These are phyloP conservation scores for Brassica rapa DNA, from an alignment of 345 rosid genomes.

Conservation along the genomic window DNA sequence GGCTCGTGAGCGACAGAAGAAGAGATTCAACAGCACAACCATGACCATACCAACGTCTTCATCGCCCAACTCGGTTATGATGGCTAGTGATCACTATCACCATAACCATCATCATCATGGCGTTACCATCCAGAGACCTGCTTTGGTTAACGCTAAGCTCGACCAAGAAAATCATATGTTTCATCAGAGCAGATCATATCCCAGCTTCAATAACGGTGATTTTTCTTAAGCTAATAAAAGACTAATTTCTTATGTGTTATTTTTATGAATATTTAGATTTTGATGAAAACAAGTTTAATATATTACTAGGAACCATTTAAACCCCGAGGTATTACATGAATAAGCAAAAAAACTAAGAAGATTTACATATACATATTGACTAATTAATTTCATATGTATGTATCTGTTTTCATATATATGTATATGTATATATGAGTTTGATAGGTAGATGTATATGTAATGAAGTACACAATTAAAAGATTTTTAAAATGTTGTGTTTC, in stretches of 20 bases:
- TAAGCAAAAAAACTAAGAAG: background rate
- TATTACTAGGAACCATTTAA: background rate
- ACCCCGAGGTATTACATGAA: background rate
- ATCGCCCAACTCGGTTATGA: constrained; percentile 30
- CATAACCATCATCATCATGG: constrained; percentile 35
- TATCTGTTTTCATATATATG: too few relatives aligned
- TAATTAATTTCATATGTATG: background rate
- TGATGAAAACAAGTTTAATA: background rate
- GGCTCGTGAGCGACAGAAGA: constrained; percentile 98
- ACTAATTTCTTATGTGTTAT: background rate
- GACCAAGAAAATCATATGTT: constrained; percentile 32
- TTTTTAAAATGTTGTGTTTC: background rate
- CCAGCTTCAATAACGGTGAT: constrained; percentile 42
- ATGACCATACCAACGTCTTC: constrained; percentile 25
- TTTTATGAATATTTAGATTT: background rate
- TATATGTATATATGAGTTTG: constrained; percentile 1
- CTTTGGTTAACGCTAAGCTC: constrained; percentile 32
- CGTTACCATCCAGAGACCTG: constrained; percentile 47
- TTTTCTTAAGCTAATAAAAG: background rate
- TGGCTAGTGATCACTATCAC: constrained; percentile 34
- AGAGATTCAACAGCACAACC: constrained; percentile 52
- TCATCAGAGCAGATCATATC: constrained; percentile 35
- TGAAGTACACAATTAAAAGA: constrained; percentile 5
- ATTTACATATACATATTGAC: background rate
- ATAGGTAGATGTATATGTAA: background rate